Evolutionary conservation across 2,329 filamentous ascomycete species (phyloP), one percentile per base, ranked within the genome.

Genomic region (Neonectria sp.): DNA sequence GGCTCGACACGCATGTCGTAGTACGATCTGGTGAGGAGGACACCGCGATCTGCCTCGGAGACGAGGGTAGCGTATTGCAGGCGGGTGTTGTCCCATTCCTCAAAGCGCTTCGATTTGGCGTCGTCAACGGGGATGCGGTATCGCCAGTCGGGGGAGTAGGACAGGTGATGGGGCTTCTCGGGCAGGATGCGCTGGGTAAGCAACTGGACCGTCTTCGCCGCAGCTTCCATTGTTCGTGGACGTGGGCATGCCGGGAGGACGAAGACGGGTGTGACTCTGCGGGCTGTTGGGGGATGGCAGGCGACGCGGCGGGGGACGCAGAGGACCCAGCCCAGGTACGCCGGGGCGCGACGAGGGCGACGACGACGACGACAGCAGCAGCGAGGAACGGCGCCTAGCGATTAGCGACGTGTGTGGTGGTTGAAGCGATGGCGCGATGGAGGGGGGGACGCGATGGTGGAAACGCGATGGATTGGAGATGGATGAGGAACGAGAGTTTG

Each of bases 61-160:
- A 89, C 76, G 65, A 88, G 85, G 27, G 88, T 90, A 71, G 84
- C 84, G 79, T 89, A 90, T 74, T 90, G 87, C 8, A 90, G 81
- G 25, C 82, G 83, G 67, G 81, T 81, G 65, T 80, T 80, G 53
- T 85, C 82, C 79, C 86, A 86, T 79, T 87, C 85, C 76, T 87
- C 85, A 71, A 81, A 77, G 65, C 78, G 76, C 68, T 80, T 79
- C 13, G 60, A 65, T 67, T 73, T 67, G 43, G 72, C 58, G 67
- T 82, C 79, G 72, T 82, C 82, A 68, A 82, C 82, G 59, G 83
- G 79, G 64, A 80, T 77, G 61, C 81, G 82, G 70, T 86, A 89
- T 74, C 82, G 86, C 77, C 81, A 81, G 71, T 85, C 83, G 56
- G 84, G 76, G 40, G 82, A 83, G 69, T 85, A 79, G 43, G 86